Evolutionary conservation across 176 grass and related monocot genomes (phyloP), one percentile per base, ranked within the genome.

Genomic region (Olyra latifolia): DNA sequence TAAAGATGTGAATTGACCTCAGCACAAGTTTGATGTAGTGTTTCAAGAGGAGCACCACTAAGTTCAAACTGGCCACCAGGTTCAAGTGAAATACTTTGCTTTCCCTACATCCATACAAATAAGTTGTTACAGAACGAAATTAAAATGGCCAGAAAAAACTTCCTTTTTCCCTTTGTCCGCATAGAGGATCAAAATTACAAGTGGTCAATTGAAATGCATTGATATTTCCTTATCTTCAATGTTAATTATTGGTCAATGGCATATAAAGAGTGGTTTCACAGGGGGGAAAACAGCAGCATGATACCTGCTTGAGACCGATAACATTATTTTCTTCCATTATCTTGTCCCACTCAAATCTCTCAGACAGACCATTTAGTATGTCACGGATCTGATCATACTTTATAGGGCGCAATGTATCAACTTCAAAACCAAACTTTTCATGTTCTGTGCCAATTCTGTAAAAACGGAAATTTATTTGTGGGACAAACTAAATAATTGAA

Each of bases 1-100:
- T 99, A 99, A 88, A 99, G 96, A 89, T 99, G 92, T 79, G 96
- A 99, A 84, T 99, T 99, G 77, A 99, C 92, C 78, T 95, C 96
- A 25, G 96, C 96, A 91, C 92, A 99, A 68, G 96, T 95, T 87
- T 99, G 96, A 82, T 95, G 96, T 41, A 99, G 74, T 40, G 96
- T 99, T 74, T 99, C 92, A 25, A 99, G 82, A 78, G 96, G 92
- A 25, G 96, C 90, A 25, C 96, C 96, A 82, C 96, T 99, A 72
- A 99, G 92, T 78, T 99, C 96, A 89, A 99, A 99, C 29, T 99
- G 96, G 28, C 96, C 96, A 62, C 96, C 92, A 53, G 96, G 96
- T 48, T 99, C 96, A 62, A 99, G 65, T 35, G 92, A 99, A 64
- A 99, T 93, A 79, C 90, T 99, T 91, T 99, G 96, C 56, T 90